Evolutionary conservation across 306 rosid species (phyloP), one percentile per base, ranked within the genome.

Genomic region (Purshia tridentata): DNA sequence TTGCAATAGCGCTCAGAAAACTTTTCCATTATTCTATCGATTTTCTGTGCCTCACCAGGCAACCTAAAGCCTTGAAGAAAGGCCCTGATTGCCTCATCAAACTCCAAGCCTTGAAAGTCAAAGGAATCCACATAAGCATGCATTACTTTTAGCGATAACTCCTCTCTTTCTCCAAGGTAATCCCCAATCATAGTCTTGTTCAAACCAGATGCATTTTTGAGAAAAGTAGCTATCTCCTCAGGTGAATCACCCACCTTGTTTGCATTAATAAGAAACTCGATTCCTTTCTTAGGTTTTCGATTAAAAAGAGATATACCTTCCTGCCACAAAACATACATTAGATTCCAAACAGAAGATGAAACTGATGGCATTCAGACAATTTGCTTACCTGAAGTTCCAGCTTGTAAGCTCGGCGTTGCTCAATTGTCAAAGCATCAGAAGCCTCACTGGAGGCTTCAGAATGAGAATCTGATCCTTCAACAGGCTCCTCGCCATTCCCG

Each of bases 41-140:
- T 95, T 77, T 95, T 95, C 65, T 95, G 99, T 42, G 98, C 99
- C 93, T 95, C 99, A 52, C 99, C 99, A 20, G 99, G 99, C 76
- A 95, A 78, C 88, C 98, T 86, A 87, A 95, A 95, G 75, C 93
- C 97, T 88, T 90, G 90, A 70, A 95, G 96, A 83, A 95, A 88
- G 78, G 73, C 85, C 87, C 98, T 82, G 78, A 95, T 92, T 65
- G 98, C 99, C 88, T 92, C 96, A 55, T 95, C 99, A 87, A 95
- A 95, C 79, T 90, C 96, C 93, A 91, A 82, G 2, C 76, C 93
- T 88, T 84, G 97, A 77, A 95, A 90, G 48, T 95, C 90, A 87
- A 95, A 95, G 79, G 98, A 90, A 76, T 95, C 99, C 78, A 90
- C 96, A 77, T 95, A 95, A 5, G 93, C 92, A 79, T 86, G 96